These are phyloP conservation scores for Tylopilus cervinicoccineus DNA, from an alignment of 768 basidiomycete genomes.

Conservation along the genomic window DNA sequence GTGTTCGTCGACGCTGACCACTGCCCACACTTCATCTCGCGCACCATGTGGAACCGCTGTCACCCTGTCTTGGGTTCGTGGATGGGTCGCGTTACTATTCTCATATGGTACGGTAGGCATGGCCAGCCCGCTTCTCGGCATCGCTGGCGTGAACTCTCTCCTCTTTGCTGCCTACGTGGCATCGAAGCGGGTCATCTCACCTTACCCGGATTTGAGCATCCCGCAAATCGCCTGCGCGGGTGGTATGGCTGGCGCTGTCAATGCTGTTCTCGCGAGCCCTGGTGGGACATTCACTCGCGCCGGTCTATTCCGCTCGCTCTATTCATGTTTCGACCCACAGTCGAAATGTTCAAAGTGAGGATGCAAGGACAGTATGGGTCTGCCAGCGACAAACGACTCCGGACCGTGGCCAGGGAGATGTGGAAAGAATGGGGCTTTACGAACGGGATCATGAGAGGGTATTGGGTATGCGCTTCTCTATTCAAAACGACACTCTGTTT, in stretches of 20 bases:
- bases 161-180: slow-evolving; percentile 89
- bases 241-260: slow-evolving; percentile 87
- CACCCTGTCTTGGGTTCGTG: background rate
- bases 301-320: background rate
- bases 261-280: slow-evolving; percentile 88
- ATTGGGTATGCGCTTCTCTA: slow-evolving; percentile 62
- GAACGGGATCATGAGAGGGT: slow-evolving; percentile 92
- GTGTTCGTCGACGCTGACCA: background rate
- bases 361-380: slow-evolving; percentile 96
- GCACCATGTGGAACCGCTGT: background rate
- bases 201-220: slow-evolving; percentile 80
- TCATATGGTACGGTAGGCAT: slow-evolving; percentile 47
- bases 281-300: slow-evolving; percentile 38
- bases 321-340: slow-evolving; percentile 32
- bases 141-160: slow-evolving; percentile 94
- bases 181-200: slow-evolving; percentile 79
- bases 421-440: slow-evolving; percentile 84
- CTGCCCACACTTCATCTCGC: background rate
- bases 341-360: slow-evolving; percentile 97
- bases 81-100: background rate
- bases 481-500: slow-evolving; percentile 12
- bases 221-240: slow-evolving; percentile 82
- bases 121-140: slow-evolving; percentile 86
- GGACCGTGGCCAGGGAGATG: slow-evolving; percentile 73
- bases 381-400: slow-evolving; percentile 71